phyloP scores from a whole-genome alignment of 805 yeast genomes.

The Starmerella bombi region DNA sequence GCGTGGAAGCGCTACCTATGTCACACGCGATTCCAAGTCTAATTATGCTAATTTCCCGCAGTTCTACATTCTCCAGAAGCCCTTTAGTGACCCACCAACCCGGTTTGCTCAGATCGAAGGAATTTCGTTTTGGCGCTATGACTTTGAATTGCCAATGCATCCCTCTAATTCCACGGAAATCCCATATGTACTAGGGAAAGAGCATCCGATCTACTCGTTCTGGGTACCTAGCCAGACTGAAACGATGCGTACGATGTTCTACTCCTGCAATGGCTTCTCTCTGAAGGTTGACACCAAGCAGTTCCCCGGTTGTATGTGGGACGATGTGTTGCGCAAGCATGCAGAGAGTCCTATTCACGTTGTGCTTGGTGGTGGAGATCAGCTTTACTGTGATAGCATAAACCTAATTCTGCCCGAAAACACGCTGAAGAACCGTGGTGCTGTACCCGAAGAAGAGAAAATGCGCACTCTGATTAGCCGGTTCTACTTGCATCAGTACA shows the following conservation, averaged over 20 bases:
- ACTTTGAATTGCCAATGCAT: conserved; percentile 38
- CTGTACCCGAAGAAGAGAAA: conserved; percentile 49
- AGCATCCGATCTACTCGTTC: conserved; percentile 43
- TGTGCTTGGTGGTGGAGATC: conserved; percentile 97
- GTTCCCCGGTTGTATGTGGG: conserved; percentile 74
- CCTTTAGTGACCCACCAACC: conserved; percentile 32
- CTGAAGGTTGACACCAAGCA: conserved; percentile 49
- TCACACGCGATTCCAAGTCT: conserved; percentile 35
- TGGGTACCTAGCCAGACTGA: conserved; percentile 50
- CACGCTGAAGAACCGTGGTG: conserved; percentile 11
- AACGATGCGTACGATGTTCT: conserved; percentile 71
- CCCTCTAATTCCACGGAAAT: conserved; percentile 44
- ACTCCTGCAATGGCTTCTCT: conserved; percentile 87
- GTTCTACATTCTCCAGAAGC: conserved; percentile 21
- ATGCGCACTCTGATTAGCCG: conserved; percentile 39
- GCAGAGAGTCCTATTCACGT: conserved; percentile 60
- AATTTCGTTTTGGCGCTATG: conserved; percentile 51
- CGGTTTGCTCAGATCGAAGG: conserved; percentile 32
- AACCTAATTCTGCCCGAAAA: conserved; percentile 35
- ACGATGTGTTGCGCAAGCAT: conserved; percentile 65
- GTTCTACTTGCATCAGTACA: conserved; percentile 60
- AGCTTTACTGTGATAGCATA: conserved; percentile 75
- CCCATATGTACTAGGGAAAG: conserved; percentile 44
- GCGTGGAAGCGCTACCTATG: conserved; percentile 56
- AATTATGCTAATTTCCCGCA: conserved; percentile 24